Evolutionary conservation across 2,329 filamentous ascomycete species (phyloP).

Genomic region (Claviceps sp.): DNA sequence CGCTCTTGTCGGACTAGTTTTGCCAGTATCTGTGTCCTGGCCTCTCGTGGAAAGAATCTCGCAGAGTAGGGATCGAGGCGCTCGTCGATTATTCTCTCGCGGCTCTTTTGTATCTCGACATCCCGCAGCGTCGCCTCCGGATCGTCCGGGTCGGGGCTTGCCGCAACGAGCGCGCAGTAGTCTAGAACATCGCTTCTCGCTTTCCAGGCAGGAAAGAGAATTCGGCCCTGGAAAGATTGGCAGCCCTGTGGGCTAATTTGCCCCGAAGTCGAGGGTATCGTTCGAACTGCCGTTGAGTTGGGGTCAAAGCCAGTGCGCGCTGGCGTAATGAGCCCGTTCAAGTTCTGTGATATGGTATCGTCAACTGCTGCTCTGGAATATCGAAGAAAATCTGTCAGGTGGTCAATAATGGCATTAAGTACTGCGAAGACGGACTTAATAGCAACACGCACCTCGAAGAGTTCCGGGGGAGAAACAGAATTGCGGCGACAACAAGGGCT

Average conservation of each 20-base stretch:
- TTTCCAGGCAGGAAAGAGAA: slow-evolving; percentile 85
- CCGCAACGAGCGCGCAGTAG: slow-evolving; percentile 82
- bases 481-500: slow-evolving; percentile 51
- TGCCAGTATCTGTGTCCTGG: slow-evolving; percentile 68
- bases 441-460: slow-evolving; percentile 44
- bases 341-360: slow-evolving; percentile 83
- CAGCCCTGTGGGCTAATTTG: slow-evolving; percentile 53
- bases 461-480: slow-evolving; percentile 64
- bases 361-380: slow-evolving; percentile 75
- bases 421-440: neutral
- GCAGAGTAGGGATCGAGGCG: slow-evolving; percentile 82
- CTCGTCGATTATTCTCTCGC: slow-evolving; percentile 70
- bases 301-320: slow-evolving; percentile 64
- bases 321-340: slow-evolving; percentile 79
- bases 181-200: slow-evolving; percentile 67
- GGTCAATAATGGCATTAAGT: slow-evolving; percentile 1
- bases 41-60: slow-evolving; percentile 67
- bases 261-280: slow-evolving; percentile 33
- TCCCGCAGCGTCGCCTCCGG: slow-evolving; percentile 60
- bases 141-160: slow-evolving; percentile 75
- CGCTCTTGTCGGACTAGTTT: slow-evolving; percentile 60
- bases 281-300: slow-evolving; percentile 54
- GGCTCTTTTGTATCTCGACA: slow-evolving; percentile 54
- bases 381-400: slow-evolving; percentile 66
- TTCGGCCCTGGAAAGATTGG: slow-evolving; percentile 55